Evolutionary conservation across 129 eudicot species (phyloP), one percentile per base, ranked within the genome.

Genomic region (Ambrosia artemisiifolia): DNA sequence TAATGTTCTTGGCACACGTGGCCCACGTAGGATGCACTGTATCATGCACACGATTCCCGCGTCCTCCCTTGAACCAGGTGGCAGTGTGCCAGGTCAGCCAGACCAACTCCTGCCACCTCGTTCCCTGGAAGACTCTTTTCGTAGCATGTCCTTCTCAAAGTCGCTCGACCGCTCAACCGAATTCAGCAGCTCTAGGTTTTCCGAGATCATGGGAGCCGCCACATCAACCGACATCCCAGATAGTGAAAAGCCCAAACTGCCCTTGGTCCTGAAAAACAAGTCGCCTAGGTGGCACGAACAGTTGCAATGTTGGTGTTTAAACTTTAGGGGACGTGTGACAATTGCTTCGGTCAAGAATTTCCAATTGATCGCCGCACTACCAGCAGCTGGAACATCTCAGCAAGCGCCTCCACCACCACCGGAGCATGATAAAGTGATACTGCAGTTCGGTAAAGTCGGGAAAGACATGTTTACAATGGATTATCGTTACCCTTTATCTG

Each of bases 271-370:
- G 30, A 91, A 91, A 76, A 91, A 91, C 88, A 91, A 91, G 85
- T 82, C 97, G 1, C 97, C 97, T 7, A 78, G 97, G 67, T 91
- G 95, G 95, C 95, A 91, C 43, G 95, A 91, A 53, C 97, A 91
- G 83, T 70, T 91, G 70, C 97, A 91, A 72, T 91, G 97, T 47
- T 91, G 97, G 97, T 91, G 97, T 74, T 66, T 91, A 49, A 91
- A 91, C 74, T 87, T 91, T 13, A 78, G 86, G 24, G 97, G 97
- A 17, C 84, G 97, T 9, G 95, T 91, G 75, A 91, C 97, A 2
- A 88, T 91, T 11, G 97, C 97, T 3, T 91, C 97, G n/a, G 97
- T 87, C 18, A 91, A 91, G 86, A 87, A 87, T 49, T 91, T 91
- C 24, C 97, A 91, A 80, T 54, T 91, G 78, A 85, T 91, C 14